Evolutionary conservation across 176 grass and related monocot genomes (phyloP).

Genomic region (Musa schizocarpa): DNA sequence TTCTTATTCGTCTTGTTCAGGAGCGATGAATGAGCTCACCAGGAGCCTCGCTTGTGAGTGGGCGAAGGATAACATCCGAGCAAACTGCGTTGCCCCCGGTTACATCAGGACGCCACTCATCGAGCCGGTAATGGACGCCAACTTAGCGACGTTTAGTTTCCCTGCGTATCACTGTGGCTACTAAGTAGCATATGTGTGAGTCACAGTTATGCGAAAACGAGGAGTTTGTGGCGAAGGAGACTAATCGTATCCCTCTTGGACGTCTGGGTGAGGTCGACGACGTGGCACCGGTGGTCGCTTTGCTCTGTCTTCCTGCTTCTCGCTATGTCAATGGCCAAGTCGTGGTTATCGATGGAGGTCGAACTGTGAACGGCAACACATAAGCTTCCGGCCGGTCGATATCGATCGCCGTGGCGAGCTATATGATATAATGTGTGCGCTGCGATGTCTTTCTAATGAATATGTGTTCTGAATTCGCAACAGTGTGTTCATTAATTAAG

Average conservation of each 20-base stretch:
- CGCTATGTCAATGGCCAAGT: constrained; percentile 39
- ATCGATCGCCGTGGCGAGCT: too few species aligned
- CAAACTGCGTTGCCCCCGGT: neutral
- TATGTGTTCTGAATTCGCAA: too few species aligned
- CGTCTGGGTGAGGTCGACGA: constrained; percentile 29
- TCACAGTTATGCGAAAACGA: neutral
- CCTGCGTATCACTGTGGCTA: neutral
- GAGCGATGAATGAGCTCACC: neutral
- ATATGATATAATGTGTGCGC: too few species aligned
- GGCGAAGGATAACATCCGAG: neutral
- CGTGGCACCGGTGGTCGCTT: constrained; percentile 28
- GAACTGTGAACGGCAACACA: neutral
- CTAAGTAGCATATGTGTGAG: neutral
- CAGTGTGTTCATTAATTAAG: too few species aligned
- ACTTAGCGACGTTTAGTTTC: neutral
- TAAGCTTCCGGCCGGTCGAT: neutral
- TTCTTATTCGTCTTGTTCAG: neutral
- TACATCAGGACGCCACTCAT: neutral
- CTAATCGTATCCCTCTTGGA: constrained; percentile 19
- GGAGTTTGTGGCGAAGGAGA: constrained; percentile 7
- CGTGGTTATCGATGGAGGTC: constrained; percentile 37
- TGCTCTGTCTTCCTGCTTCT: constrained; percentile 40
- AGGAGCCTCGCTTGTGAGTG: neutral
- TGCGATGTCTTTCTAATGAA: too few species aligned
- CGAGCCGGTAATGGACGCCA: neutral